Evolutionary conservation across 2,329 filamentous ascomycete genomes (phyloP).

Genomic region (Aspergillus novoparasiticus): DNA sequence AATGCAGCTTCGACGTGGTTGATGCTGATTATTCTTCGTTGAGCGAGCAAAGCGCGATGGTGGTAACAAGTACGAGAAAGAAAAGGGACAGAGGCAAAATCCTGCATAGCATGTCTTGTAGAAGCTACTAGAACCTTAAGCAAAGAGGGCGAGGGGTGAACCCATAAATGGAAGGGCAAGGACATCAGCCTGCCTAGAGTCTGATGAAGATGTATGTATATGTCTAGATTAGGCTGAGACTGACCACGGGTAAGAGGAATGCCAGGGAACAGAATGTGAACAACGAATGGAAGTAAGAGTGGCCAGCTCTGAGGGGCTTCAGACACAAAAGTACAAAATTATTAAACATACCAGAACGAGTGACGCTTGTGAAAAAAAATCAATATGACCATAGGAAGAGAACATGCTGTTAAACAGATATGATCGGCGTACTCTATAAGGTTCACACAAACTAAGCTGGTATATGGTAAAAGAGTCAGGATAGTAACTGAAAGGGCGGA

Average conservation of each 20-base stretch:
- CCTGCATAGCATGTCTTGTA: no score
- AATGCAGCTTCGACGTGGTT: no score
- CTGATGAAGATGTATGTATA: background rate
- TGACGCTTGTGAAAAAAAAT: background rate
- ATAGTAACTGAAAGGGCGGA: background rate
- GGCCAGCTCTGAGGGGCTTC: conserved; percentile 2
- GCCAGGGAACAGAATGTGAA: conserved; percentile 13
- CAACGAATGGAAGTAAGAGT: conserved; percentile 10
- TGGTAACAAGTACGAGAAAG: no score
- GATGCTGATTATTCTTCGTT: no score
- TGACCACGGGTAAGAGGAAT: conserved; percentile 8
- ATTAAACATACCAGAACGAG: conserved; percentile 13
- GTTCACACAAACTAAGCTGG: background rate
- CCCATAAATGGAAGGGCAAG: no score
- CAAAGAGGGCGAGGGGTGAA: no score
- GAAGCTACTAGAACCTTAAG: no score
- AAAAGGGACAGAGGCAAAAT: no score
- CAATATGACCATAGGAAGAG: background rate
- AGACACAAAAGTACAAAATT: conserved; percentile 11
- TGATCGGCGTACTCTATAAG: background rate
- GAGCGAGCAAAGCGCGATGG: no score
- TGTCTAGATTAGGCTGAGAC: background rate
- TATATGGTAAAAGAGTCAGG: background rate
- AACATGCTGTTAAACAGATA: background rate
- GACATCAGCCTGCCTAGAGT: background rate